These are phyloP conservation scores for Cerrena zonata DNA, from an alignment of 1,284 basidiomycete species.

Conservation along the genomic window DNA sequence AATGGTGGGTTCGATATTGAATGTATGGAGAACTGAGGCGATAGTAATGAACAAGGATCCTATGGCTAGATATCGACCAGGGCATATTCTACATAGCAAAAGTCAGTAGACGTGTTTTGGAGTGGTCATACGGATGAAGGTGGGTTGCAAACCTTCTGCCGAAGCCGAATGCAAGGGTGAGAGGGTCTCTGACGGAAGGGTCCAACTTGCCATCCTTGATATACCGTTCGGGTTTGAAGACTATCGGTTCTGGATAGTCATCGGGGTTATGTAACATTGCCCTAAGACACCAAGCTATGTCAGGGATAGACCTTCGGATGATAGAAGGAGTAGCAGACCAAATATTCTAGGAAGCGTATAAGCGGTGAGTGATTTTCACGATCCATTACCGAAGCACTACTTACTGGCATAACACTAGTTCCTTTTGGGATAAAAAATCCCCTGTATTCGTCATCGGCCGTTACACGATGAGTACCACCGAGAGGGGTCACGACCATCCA, in stretches of 20 bases:
- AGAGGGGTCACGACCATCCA: background rate
- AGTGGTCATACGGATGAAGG: background rate
- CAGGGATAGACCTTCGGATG: background rate
- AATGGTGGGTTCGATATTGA: background rate
- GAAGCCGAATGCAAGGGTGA: conserved; percentile 17
- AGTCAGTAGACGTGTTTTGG: background rate
- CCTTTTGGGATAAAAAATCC: background rate
- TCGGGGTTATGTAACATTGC: conserved; percentile 15
- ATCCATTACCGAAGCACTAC: background rate
- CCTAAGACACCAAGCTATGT: conserved; percentile 3
- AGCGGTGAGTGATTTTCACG: background rate
- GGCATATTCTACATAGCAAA: background rate
- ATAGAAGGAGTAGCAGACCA: background rate
- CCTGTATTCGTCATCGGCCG: background rate
- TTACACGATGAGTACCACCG: background rate
- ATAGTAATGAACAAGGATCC: background rate
- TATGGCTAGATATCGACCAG: background rate
- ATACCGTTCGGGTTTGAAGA: conserved; percentile 12
- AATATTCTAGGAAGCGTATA: background rate
- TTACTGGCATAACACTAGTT: background rate
- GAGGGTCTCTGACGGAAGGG: conserved; percentile 6
- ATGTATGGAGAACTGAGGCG: background rate
- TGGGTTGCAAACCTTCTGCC: conserved; percentile 8
- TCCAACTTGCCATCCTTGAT: conserved; percentile 9
- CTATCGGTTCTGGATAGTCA: conserved; percentile 10